Conservation (phyloP, 306 rosid species). For the Notholithocarpus densiflorus region DNA sequence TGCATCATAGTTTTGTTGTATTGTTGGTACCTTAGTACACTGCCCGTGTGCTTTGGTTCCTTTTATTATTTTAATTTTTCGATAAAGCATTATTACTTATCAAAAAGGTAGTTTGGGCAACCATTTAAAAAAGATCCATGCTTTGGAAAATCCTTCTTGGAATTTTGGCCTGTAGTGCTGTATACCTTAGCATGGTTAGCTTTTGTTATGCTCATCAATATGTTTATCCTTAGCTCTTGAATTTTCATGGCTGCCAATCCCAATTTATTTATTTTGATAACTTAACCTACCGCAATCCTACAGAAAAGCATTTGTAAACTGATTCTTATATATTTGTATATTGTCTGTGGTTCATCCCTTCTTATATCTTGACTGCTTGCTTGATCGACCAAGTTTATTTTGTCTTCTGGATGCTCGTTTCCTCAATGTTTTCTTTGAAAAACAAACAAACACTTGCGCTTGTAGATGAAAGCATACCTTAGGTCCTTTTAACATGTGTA, state of each 20-base stretch:
- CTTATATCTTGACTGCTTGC: background rate
- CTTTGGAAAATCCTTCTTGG: background rate
- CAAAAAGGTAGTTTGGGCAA: background rate
- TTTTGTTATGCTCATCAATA: background rate
- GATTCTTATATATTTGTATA: background rate
- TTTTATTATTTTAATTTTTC: too few species aligned
- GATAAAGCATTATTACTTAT: too few species aligned
- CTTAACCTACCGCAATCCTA: background rate
- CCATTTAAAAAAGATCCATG: background rate
- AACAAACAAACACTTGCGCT: background rate
- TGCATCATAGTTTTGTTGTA: too few species aligned
- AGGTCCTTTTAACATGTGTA: constrained; percentile 7
- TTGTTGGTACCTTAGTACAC: too few species aligned
- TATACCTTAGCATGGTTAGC: background rate
- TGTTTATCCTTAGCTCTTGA: background rate
- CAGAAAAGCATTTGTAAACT: background rate
- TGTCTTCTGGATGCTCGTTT: constrained; percentile 1
- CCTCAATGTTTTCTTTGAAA: background rate
- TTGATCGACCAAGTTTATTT: constrained; percentile 1
- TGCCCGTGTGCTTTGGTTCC: too few species aligned
- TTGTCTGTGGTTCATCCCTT: background rate
- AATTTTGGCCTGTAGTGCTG: background rate
- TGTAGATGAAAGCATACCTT: constrained; percentile 1
- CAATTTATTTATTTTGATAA: background rate
- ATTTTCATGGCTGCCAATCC: background rate